Conservation (phyloP, 305 asterid genomes). For the Fraxinus latifolia region DNA sequence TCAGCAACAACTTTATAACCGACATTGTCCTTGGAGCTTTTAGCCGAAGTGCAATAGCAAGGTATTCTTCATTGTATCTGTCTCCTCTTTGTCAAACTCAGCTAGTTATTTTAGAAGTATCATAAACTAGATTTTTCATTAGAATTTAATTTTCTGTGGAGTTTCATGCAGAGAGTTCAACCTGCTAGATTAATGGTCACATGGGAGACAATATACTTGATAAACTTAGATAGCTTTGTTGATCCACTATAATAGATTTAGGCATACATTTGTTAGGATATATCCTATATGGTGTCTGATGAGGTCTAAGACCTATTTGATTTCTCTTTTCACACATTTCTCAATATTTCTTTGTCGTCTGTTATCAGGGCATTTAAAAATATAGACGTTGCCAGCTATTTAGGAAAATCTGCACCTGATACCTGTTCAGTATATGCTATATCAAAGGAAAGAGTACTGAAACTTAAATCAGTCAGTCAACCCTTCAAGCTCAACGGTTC, state of each 20-base stretch:
- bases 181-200: neutral
- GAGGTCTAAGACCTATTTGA: neutral
- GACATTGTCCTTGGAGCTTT: constrained; percentile 63
- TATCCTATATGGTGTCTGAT: neutral
- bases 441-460: constrained; percentile 40
- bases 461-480: constrained; percentile 37
- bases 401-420: constrained; percentile 56
- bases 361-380: constrained; percentile 61
- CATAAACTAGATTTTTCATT: neutral
- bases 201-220: neutral
- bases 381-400: constrained; percentile 47
- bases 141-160: neutral
- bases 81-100: neutral
- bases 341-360: neutral
- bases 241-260: neutral
- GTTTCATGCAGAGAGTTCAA: neutral
- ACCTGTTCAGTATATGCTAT: constrained; percentile 57
- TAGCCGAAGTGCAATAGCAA: constrained; percentile 49
- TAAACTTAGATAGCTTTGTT: neutral
- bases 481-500: constrained; percentile 24
- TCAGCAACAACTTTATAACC: constrained; percentile 31
- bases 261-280: neutral
- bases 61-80: constrained; percentile 32
- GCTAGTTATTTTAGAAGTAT: neutral
- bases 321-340: neutral